Base-by-base conservation (phyloP, 1,284 basidiomycete genomes). In the Pyrrhoderma noxium region DNA sequence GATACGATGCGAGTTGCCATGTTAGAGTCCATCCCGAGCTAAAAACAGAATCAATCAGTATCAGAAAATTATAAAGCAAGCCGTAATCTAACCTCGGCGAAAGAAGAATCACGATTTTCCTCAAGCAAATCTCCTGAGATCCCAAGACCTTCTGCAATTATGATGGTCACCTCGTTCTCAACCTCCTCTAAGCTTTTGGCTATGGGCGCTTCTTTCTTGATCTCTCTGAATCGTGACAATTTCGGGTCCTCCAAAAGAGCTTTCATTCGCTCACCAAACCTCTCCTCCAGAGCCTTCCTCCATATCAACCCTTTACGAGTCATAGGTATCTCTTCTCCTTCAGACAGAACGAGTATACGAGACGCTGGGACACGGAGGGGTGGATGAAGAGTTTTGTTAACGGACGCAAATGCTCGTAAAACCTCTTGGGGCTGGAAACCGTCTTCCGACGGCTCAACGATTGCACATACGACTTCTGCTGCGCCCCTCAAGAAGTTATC, bases 311-410 rank as follows among this genome's bases (percentile, higher is more conserved):
- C 61, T 51, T 69, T 69, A 47, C 57, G 64, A 8, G 62, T 68
- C 31, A 65, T 49, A 8, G 66, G 67, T 19, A 69, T 61, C n/a
- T 57, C 55, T 47, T 65, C 58, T 2, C 52, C 62, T 8, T 54
- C 51, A 5, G 59, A 49, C 13, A 69, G 52, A 31, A 69, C 51
- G 3, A 67, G 48, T 3, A 69, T 62, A 11, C 62, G 59, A 0
- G 64, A 55, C 63, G 62, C 66, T 0, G 61, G 59, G 27, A 69
- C 66, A n/a, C 67, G 63, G 37, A 69, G 53, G 25, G 66, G 65
- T 25, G 67, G 67, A 0, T 64, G 57, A 14, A 68, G 61, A 8
- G 52, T 57, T 35, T 64, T 60, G 51, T 69, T 69, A 3, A 64
- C 59, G 3, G 53, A 22, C 1, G 62, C 60, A 35, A 69, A 55